phyloP scores from a whole-genome alignment of 805 yeast species.

The Wickerhamomyces queroliae region DNA sequence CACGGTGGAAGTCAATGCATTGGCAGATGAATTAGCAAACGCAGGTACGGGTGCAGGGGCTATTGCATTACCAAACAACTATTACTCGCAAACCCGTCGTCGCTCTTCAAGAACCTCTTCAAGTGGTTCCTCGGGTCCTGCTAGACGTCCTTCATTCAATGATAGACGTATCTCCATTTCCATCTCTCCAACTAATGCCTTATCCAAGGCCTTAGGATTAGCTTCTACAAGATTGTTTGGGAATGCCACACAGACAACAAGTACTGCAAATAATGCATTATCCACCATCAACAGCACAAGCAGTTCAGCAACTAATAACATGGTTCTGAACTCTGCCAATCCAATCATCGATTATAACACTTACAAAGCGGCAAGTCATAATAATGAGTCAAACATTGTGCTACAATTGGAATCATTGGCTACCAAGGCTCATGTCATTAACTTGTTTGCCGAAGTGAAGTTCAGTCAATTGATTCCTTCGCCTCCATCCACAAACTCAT shows the following conservation, averaged over 20 bases:
- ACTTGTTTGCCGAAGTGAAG: constrained; percentile 86
- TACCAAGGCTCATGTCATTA: constrained; percentile 86
- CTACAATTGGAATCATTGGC: constrained; percentile 64
- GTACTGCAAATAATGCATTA: constrained; percentile 10
- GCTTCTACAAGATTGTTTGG: constrained; percentile 90
- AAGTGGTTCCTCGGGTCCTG: constrained; percentile 33
- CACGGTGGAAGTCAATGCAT: constrained; percentile 90
- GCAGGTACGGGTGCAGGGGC: constrained; percentile 51
- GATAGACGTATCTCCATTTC: constrained; percentile 64
- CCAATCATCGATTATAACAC: constrained; percentile 4
- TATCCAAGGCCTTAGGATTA: constrained; percentile 79
- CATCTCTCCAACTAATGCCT: constrained; percentile 76
- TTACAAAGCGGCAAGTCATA: constrained; percentile 2
- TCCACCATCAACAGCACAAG: constrained; percentile 15
- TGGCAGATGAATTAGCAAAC: constrained; percentile 85
- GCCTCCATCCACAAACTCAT: constrained; percentile 34
- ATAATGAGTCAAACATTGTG: constrained; percentile 35
- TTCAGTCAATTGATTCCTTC: constrained; percentile 78
- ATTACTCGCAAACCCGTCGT: constrained; percentile 16
- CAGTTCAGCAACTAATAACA: constrained; percentile 16
- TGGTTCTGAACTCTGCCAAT: constrained; percentile 10
- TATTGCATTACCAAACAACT: constrained; percentile 26
- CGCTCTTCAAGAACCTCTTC: constrained; percentile 41
- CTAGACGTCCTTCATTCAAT: constrained; percentile 55
- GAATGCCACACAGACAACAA: constrained; percentile 19